These are phyloP conservation scores for Clonostachys rosea DNA, from an alignment of 2,329 filamentous ascomycete genomes.

Conservation along the genomic window DNA sequence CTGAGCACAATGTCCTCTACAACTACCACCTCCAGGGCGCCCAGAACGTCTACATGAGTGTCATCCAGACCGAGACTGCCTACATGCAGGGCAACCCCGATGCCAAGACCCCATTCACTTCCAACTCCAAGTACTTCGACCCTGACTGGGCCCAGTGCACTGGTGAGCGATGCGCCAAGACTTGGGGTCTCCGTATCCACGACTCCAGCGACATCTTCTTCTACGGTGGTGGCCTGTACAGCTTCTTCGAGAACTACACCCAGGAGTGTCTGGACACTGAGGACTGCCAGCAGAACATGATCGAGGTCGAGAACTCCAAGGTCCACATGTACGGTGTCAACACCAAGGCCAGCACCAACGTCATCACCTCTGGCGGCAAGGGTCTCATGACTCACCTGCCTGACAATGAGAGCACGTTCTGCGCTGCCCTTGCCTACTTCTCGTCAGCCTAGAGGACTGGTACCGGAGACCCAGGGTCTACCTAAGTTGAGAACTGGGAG, in stretches of 20 bases:
- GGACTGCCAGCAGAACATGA: constrained; percentile 74
- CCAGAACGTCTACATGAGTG: constrained; percentile 72
- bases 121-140: constrained; percentile 55
- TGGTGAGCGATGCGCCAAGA: constrained; percentile 57
- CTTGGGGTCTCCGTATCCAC: constrained; percentile 70
- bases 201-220: constrained; percentile 64
- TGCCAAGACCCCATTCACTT: constrained; percentile 59
- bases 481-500: too few relatives aligned
- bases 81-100: constrained; percentile 84
- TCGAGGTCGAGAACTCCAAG: constrained; percentile 64
- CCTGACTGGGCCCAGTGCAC: constrained; percentile 64
- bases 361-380: constrained; percentile 60
- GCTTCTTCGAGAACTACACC: constrained; percentile 78
- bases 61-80: constrained; percentile 87
- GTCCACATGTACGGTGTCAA: constrained; percentile 65
- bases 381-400: constrained; percentile 26
- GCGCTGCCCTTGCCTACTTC: constrained; percentile 48
- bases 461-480: background rate
- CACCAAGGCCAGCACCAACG: constrained; percentile 72
- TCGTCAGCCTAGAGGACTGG: background rate
- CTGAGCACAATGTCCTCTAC: constrained; percentile 63
- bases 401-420: constrained; percentile 64
- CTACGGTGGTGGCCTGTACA: constrained; percentile 73
- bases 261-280: constrained; percentile 64
- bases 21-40: constrained; percentile 84